Percentiles rank a stretch among this genome's conserved stretches.
phyloP scores from a whole-genome alignment of 1,139 yeast genomes.

The Blastobotrys ciferrii region DNA sequence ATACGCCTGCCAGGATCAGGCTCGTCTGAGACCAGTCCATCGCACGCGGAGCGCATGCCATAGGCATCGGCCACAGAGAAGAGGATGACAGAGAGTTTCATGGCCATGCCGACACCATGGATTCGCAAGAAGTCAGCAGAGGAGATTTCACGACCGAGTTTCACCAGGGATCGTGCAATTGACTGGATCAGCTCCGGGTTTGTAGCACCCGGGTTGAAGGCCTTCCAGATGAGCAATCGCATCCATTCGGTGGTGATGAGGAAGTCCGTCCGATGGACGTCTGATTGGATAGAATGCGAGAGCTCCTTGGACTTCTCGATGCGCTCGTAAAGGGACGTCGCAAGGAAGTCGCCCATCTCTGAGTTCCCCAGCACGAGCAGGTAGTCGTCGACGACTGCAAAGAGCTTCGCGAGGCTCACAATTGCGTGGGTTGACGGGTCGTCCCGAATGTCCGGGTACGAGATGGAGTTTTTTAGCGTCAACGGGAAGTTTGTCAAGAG shows the following conservation, averaged over 20 bases:
- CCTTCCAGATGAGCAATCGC: slow-evolving; percentile 17
- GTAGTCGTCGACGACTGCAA: slow-evolving; percentile 21
- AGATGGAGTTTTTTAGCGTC: slow-evolving; percentile 16
- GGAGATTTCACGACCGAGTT: slow-evolving; percentile 8
- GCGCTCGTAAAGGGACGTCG: slow-evolving; percentile 9
- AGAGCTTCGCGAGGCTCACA: slow-evolving; percentile 15
- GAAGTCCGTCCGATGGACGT: slow-evolving; percentile 22
- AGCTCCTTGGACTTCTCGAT: slow-evolving; percentile 12
- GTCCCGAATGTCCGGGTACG: slow-evolving; percentile 13
- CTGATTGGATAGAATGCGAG: slow-evolving; percentile 12
- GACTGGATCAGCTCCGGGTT: slow-evolving; percentile 10
- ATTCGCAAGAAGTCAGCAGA: slow-evolving; percentile 16
- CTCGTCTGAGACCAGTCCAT: slow-evolving; percentile 6
- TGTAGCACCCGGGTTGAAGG: slow-evolving; percentile 10
- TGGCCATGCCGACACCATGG: slow-evolving; percentile 24
- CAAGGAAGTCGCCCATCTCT: slow-evolving; percentile 3
- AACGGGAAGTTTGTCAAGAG: slow-evolving; percentile 18
- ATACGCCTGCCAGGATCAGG: slow-evolving; percentile 7
- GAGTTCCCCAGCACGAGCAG: slow-evolving; percentile 9
- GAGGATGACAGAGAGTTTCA: slow-evolving; percentile 21
- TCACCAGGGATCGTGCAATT: slow-evolving; percentile 10
- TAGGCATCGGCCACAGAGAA: slow-evolving; percentile 14
- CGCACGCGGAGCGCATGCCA: slow-evolving; percentile 11
- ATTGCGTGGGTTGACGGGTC: slow-evolving; percentile 1
- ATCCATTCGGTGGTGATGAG: slow-evolving; percentile 22